Conservation (phyloP, 2,329 filamentous ascomycete species). For the Monosporascus sp. region DNA sequence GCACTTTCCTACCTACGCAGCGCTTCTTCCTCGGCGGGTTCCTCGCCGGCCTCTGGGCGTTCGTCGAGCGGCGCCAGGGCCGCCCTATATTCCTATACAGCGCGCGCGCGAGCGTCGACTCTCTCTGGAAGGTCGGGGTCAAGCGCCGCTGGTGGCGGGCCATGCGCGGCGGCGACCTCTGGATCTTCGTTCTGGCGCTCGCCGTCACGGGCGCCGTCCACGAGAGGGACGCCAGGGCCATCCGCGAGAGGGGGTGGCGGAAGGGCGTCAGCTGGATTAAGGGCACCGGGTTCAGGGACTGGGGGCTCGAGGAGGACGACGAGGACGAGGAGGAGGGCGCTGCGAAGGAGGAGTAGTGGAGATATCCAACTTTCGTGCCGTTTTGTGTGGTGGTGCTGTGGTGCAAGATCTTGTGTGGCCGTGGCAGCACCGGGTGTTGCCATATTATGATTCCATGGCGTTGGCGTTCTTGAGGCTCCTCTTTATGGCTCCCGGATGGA, state of each 20-base stretch:
- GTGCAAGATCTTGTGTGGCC: no score
- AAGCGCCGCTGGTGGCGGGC: constrained; percentile 87
- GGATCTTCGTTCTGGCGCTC: constrained; percentile 74
- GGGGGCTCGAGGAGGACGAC: constrained; percentile 48
- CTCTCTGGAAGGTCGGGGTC: constrained; percentile 86
- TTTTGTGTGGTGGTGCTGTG: no score
- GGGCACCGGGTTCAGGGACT: constrained; percentile 71
- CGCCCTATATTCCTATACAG: constrained; percentile 72
- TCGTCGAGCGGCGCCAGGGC: constrained; percentile 61
- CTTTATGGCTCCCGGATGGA: no score
- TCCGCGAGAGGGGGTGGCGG: constrained; percentile 61
- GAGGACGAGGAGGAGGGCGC: constrained; percentile 32
- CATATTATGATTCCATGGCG: no score
- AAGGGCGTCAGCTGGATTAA: constrained; percentile 69
- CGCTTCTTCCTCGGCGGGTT: constrained; percentile 88
- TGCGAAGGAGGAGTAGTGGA: constrained; percentile 2
- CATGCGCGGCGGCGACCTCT: constrained; percentile 75
- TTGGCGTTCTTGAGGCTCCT: no score
- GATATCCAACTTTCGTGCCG: no score
- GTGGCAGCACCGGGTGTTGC: no score
- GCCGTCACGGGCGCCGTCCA: constrained; percentile 74
- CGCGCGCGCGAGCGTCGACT: constrained; percentile 72
- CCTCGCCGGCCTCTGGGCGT: constrained; percentile 78
- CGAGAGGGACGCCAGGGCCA: constrained; percentile 62
- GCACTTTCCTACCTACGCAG: constrained; percentile 69